These are phyloP conservation scores for Pythium rhizo-oryzae DNA, from an alignment of 352 stramenopile genomes.

Conservation along the genomic window DNA sequence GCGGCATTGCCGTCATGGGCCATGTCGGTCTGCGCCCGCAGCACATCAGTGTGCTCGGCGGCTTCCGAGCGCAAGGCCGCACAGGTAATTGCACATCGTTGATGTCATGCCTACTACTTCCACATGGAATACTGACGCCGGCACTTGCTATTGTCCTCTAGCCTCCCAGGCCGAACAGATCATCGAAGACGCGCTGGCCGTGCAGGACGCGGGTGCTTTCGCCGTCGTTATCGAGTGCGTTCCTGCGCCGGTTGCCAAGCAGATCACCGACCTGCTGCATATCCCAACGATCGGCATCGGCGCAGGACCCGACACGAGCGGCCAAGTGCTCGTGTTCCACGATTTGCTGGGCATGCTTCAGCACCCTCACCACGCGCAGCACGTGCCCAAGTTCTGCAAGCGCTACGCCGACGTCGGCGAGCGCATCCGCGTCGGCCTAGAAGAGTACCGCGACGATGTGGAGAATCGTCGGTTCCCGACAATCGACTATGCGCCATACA, in stretches of 20 bases:
- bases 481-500: constrained; percentile 95
- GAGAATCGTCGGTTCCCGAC: constrained; percentile 94
- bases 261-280: constrained; percentile 94
- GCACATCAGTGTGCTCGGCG: constrained; percentile 94
- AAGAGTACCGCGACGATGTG: constrained; percentile 97
- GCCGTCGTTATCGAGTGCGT: constrained; percentile 90
- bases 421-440: constrained; percentile 92
- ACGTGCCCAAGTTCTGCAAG: constrained; percentile 99
- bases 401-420: constrained; percentile 96
- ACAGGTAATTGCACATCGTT: constrained; percentile 64
- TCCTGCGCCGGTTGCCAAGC: constrained; percentile 88
- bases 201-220: constrained; percentile 97
- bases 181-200: constrained; percentile 96
- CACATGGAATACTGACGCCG: background rate
- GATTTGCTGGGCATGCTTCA: constrained; percentile 98
- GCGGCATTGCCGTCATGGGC: constrained; percentile 96
- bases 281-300: constrained; percentile 99
- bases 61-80: constrained; percentile 96
- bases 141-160: no score
- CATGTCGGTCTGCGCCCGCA: constrained; percentile 98
- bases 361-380: constrained; percentile 96
- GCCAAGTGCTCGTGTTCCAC: constrained; percentile 98
- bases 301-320: constrained; percentile 92
- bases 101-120: no score
- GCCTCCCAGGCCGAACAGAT: constrained; percentile 87